Evolutionary conservation across 2,329 filamentous ascomycete genomes (phyloP).

Genomic region (Neonectria ditissima): DNA sequence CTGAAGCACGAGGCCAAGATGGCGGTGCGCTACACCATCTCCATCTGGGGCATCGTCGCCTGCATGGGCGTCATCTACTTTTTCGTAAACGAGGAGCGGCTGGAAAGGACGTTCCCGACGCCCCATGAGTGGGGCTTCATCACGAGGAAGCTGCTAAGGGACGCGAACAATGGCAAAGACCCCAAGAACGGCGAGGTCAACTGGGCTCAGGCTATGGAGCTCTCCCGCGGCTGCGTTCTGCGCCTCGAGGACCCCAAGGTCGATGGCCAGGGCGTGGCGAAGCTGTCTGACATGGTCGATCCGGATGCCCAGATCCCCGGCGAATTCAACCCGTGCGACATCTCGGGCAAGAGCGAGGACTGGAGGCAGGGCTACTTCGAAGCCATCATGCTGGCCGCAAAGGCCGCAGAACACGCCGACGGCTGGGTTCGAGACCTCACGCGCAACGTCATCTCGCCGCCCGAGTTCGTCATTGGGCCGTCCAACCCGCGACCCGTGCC

Average conservation of each 20-base stretch:
- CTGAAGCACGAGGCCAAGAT: slow-evolving; percentile 77
- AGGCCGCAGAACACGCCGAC: slow-evolving; percentile 83
- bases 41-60: slow-evolving; percentile 72
- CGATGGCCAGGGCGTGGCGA: slow-evolving; percentile 75
- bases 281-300: slow-evolving; percentile 72
- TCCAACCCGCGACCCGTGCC: slow-evolving; percentile 85
- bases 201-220: slow-evolving; percentile 75
- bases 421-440: slow-evolving; percentile 80
- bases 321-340: slow-evolving; percentile 73
- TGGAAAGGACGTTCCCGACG: slow-evolving; percentile 82
- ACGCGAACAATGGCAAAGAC: slow-evolving; percentile 70
- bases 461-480: slow-evolving; percentile 80
- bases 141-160: slow-evolving; percentile 75
- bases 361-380: slow-evolving; percentile 92
- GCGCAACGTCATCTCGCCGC: slow-evolving; percentile 74
- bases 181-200: slow-evolving; percentile 67
- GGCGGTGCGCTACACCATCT: slow-evolving; percentile 74
- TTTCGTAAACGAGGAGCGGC: slow-evolving; percentile 77
- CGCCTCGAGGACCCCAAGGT: slow-evolving; percentile 75
- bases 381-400: slow-evolving; percentile 80
- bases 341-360: slow-evolving; percentile 80
- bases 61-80: slow-evolving; percentile 71
- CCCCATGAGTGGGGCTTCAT: slow-evolving; percentile 84
- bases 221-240: slow-evolving; percentile 69
- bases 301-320: slow-evolving; percentile 75